A percentile compares a stretch with the other conserved stretches of the same genome.
Evolutionary conservation across 73 alveolate species (phyloP).

Genomic region (Paramecium pentaurelia): DNA sequence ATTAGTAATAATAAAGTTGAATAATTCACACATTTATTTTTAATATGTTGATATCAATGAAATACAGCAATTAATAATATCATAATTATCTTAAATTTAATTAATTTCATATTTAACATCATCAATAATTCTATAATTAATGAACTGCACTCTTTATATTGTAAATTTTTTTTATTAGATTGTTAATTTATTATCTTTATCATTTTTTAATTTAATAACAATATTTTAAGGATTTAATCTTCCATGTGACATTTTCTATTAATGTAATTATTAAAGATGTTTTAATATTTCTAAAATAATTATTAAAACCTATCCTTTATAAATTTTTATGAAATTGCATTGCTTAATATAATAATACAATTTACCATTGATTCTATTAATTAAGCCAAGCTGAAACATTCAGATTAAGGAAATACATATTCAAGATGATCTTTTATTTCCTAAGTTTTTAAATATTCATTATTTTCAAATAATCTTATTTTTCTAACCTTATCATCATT

Average conservation of each 20-base stretch:
- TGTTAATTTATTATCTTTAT: not conserved
- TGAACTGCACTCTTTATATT: not conserved
- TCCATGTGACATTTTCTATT: not conserved
- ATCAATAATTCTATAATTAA: not conserved
- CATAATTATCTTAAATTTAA: not conserved
- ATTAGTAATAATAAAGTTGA: not conserved
- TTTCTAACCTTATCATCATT: not conserved
- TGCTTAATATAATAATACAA: not conserved
- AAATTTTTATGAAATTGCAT: not conserved
- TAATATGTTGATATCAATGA: not conserved
- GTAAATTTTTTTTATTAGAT: not conserved
- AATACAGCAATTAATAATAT: not conserved
- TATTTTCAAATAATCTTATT: not conserved
- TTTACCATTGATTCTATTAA: not conserved
- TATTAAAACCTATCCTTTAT: not conserved
- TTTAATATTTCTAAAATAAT: not conserved
- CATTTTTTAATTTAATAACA: not conserved
- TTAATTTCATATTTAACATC: not conserved
- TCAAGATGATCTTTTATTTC: not conserved
- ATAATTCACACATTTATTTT: not conserved
- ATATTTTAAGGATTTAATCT: not conserved
- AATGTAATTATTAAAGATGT: not conserved
- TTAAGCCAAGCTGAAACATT: not conserved
- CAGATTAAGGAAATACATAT: not conserved
- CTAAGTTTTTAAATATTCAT: not conserved